These are phyloP conservation scores for Pseudocohnilembus persalinus DNA, from an alignment of 169 alveolate genomes.

Conservation along the genomic window DNA sequence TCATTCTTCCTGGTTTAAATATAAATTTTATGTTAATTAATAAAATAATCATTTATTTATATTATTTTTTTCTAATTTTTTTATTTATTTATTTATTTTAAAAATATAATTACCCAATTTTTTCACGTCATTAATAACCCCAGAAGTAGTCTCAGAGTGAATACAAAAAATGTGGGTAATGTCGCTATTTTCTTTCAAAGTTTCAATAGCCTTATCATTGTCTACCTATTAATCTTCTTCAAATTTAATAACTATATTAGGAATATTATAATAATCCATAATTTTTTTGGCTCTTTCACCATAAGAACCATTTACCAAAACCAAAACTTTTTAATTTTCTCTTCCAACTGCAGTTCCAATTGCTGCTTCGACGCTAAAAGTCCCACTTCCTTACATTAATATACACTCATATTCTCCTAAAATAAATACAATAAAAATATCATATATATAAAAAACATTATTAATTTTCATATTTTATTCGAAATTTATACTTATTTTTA, in stretches of 20 bases:
- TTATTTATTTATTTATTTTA: background rate
- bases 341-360: slow-evolving; percentile 52
- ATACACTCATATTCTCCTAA: slow-evolving; percentile 47
- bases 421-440: background rate
- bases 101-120: background rate
- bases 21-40: no score
- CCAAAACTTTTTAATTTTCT: slow-evolving; percentile 37
- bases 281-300: slow-evolving; percentile 62
- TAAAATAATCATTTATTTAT: no score
- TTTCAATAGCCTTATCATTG: slow-evolving; percentile 24
- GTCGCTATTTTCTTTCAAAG: slow-evolving; percentile 44
- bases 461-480: background rate
- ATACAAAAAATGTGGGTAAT: slow-evolving; percentile 60
- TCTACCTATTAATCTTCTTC: slow-evolving; percentile 39
- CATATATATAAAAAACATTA: no score
- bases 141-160: slow-evolving; percentile 75
- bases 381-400: slow-evolving; percentile 73
- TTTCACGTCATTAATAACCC: slow-evolving; percentile 29
- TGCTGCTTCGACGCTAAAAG: slow-evolving; percentile 67
- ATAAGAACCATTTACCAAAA: slow-evolving; percentile 57
- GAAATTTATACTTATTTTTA: no score
- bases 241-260: slow-evolving; percentile 43
- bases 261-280: slow-evolving; percentile 30
- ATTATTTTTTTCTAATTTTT: background rate
- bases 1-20: background rate